A percentile compares a stretch with the other conserved stretches of the same genome.
Conservation (phyloP, 371 early-diverging fungal species). For the Mucor sp. region DNA sequence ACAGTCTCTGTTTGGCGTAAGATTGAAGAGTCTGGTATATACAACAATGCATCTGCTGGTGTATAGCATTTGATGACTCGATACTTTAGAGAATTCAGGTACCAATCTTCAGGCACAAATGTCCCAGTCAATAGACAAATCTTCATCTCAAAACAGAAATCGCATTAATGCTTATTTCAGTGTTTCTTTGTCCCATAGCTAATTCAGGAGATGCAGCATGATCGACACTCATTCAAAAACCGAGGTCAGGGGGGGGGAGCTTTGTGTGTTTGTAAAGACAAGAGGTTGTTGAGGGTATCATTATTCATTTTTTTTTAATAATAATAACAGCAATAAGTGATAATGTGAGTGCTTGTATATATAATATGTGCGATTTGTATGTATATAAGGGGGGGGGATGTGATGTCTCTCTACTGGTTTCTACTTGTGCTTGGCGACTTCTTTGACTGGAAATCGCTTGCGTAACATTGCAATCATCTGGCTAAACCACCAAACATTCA, state of each 20-base stretch:
- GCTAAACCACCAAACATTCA: constrained; percentile 83
- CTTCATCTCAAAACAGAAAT: background rate
- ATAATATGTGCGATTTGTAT: constrained; percentile 1
- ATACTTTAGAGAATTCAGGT: background rate
- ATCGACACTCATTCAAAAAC: background rate
- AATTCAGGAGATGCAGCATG: background rate
- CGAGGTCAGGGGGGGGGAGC: background rate
- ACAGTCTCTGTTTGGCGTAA: background rate
- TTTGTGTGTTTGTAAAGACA: background rate
- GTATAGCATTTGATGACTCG: background rate
- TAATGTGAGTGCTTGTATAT: background rate
- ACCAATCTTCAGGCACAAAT: background rate
- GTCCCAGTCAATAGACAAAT: background rate
- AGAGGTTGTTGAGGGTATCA: background rate
- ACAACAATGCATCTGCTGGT: too few relatives aligned
- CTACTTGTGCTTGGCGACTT: constrained; percentile 16
- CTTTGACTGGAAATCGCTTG: constrained; percentile 39
- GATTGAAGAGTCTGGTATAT: background rate
- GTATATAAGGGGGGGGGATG: background rate
- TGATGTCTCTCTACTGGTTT: background rate
- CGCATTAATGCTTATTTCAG: background rate
- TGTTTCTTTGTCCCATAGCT: background rate
- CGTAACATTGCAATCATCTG: constrained; percentile 67
- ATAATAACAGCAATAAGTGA: background rate
- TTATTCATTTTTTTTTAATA: background rate